Percentiles rank a stretch among this genome's conserved stretches.
Conservation (phyloP, 2,329 filamentous ascomycete genomes). For the Incumbomyces lentus region DNA sequence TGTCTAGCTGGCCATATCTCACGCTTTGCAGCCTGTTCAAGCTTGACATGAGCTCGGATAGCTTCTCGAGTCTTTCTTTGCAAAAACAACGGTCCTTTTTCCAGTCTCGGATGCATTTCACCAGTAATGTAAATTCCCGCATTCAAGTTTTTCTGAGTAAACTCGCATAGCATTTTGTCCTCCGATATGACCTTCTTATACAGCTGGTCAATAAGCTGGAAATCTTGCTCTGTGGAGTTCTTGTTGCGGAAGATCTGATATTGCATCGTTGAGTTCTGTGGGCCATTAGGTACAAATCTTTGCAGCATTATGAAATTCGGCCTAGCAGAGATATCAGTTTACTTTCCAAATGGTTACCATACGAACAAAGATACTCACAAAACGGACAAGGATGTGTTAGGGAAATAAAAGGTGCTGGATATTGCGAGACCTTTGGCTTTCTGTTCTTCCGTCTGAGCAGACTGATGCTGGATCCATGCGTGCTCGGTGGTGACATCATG, state of each 20-base stretch:
- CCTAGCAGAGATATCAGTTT: slow-evolving; percentile 23
- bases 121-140: slow-evolving; percentile 52
- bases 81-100: slow-evolving; percentile 50
- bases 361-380: slow-evolving; percentile 19
- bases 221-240: slow-evolving; percentile 48
- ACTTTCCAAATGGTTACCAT: slow-evolving; percentile 9
- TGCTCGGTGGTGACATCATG: slow-evolving; percentile 45
- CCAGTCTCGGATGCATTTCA: slow-evolving; percentile 50
- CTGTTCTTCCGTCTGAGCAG: slow-evolving; percentile 23
- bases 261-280: slow-evolving; percentile 44
- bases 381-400: slow-evolving; percentile 26
- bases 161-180: slow-evolving; percentile 52
- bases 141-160: slow-evolving; percentile 51
- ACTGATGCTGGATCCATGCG: slow-evolving; percentile 47
- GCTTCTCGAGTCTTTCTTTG: slow-evolving; percentile 42
- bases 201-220: slow-evolving; percentile 46
- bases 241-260: slow-evolving; percentile 57
- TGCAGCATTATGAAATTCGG: slow-evolving; percentile 55
- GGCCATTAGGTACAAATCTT: slow-evolving; percentile 46
- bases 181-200: slow-evolving; percentile 56
- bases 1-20: slow-evolving; percentile 43
- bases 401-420: slow-evolving; percentile 28
- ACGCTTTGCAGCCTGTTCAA: slow-evolving; percentile 34
- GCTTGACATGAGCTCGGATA: slow-evolving; percentile 37
- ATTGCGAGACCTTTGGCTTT: slow-evolving; percentile 17